Percentiles rank a stretch among this genome's conserved stretches.
Evolutionary conservation across 1,139 yeast species (phyloP).

Genomic region (Magnusiomyces paraingens): DNA sequence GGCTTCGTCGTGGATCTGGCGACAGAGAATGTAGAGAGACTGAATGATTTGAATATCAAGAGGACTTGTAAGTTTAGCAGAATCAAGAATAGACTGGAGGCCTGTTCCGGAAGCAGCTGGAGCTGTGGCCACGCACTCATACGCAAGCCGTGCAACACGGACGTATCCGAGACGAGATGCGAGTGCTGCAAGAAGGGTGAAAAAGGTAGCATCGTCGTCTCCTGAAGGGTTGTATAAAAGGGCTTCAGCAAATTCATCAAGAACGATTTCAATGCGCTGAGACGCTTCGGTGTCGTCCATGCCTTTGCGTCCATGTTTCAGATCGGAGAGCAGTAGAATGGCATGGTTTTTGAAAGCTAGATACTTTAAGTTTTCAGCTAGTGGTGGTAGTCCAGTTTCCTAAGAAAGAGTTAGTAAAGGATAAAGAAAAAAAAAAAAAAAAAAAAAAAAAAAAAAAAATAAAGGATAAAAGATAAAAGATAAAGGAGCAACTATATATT

Average conservation of each 20-base stretch:
- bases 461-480: not conserved
- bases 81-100: not conserved
- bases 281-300: constrained; percentile 25
- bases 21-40: constrained; percentile 10
- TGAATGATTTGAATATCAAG: constrained; percentile 20
- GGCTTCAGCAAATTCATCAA: constrained; percentile 32
- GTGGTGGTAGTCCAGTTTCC: constrained; percentile 48
- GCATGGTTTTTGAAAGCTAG: constrained; percentile 80
- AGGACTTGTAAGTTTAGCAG: constrained; percentile 22
- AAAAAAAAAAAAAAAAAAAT: not conserved
- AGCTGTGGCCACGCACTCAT: constrained; percentile 51
- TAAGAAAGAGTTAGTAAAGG: constrained; percentile 1
- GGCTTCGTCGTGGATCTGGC: constrained; percentile 35
- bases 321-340: constrained; percentile 53
- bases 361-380: constrained; percentile 65
- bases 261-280: constrained; percentile 26
- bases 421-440: not conserved
- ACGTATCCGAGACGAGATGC: constrained; percentile 29
- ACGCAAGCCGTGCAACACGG: constrained; percentile 51
- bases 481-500: constrained; percentile 17
- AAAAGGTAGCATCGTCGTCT: constrained; percentile 29
- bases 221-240: constrained; percentile 25
- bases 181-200: constrained; percentile 25
- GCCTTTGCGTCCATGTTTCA: constrained; percentile 28
- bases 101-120: constrained; percentile 9